phyloP scores from a whole-genome alignment of 1,284 basidiomycete species.

The Naganishia sp. region DNA sequence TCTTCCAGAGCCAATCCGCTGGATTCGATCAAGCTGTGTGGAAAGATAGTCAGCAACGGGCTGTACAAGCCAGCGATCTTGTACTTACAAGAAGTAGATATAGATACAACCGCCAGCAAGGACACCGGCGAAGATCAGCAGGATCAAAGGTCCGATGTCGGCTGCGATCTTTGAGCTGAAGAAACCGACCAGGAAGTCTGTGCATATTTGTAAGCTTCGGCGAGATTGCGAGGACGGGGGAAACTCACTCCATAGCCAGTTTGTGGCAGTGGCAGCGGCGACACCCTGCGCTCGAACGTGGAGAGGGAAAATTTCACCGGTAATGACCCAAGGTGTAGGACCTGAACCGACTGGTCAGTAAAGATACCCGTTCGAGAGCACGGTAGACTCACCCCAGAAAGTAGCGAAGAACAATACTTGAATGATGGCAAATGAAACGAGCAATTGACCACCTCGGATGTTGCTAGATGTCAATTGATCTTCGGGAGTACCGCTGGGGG shows the following conservation, averaged over 20 bases:
- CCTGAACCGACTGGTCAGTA: conserved; percentile 37
- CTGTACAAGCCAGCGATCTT: not conserved
- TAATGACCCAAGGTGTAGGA: conserved; percentile 63
- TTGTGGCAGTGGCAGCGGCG: conserved; percentile 65
- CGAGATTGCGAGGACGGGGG: not conserved
- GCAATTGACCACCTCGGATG: conserved; percentile 61
- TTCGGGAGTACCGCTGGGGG: conserved; percentile 59
- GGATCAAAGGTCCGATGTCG: conserved; percentile 67
- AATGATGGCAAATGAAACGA: conserved; percentile 70
- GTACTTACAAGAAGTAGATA: conserved; percentile 51
- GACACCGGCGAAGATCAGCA: conserved; percentile 61
- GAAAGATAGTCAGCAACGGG: conserved; percentile 21
- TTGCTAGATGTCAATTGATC: conserved; percentile 52
- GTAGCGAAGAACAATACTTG: conserved; percentile 71
- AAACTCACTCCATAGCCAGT: conserved; percentile 54
- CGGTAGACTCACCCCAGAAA: conserved; percentile 62
- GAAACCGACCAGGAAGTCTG: conserved; percentile 74
- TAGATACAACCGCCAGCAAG: conserved; percentile 68
- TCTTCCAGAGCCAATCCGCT: conserved; percentile 73
- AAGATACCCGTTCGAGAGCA: not conserved
- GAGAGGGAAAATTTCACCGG: conserved; percentile 69
- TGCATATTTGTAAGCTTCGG: conserved; percentile 55
- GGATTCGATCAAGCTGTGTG: conserved; percentile 71
- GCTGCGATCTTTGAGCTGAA: conserved; percentile 68
- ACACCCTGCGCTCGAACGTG: conserved; percentile 73